Percentiles rank a stretch among this genome's conserved stretches.
Conservation (phyloP, 2,329 filamentous ascomycete genomes). For the Calonectria ilicicola region DNA sequence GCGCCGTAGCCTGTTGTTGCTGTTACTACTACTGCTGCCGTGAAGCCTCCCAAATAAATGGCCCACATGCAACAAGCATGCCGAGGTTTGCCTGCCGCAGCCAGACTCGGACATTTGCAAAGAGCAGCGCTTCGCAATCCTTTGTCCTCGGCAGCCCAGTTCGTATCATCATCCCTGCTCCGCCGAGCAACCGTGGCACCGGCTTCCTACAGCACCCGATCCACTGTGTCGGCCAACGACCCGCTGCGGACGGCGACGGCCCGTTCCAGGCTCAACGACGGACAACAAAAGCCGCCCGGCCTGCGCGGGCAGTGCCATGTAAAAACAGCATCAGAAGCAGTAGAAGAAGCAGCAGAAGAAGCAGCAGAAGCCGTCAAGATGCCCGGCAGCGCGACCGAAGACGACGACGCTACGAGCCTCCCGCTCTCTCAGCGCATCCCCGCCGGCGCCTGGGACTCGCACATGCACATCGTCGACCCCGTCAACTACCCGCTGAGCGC, state of each 20-base stretch:
- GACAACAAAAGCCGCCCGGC: neutral
- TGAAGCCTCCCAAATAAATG: neutral
- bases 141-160: neutral
- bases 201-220: neutral
- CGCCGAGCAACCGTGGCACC: neutral
- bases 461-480: slow-evolving; percentile 73
- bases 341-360: neutral
- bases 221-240: slow-evolving; percentile 10
- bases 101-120: neutral
- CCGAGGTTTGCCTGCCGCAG: neutral
- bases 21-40: no score
- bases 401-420: neutral
- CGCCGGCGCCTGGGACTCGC: slow-evolving; percentile 67
- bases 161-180: neutral
- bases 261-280: neutral
- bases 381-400: neutral
- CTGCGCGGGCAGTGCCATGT: neutral
- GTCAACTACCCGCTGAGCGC: slow-evolving; percentile 59
- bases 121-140: neutral
- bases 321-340: neutral
- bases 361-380: slow-evolving; percentile 7
- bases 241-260: neutral
- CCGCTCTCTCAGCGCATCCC: slow-evolving; percentile 49
- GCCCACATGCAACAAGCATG: neutral
- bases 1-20: neutral